These are phyloP conservation scores for Panaeolus cyanescens DNA, from an alignment of 768 basidiomycete genomes.

Conservation along the genomic window DNA sequence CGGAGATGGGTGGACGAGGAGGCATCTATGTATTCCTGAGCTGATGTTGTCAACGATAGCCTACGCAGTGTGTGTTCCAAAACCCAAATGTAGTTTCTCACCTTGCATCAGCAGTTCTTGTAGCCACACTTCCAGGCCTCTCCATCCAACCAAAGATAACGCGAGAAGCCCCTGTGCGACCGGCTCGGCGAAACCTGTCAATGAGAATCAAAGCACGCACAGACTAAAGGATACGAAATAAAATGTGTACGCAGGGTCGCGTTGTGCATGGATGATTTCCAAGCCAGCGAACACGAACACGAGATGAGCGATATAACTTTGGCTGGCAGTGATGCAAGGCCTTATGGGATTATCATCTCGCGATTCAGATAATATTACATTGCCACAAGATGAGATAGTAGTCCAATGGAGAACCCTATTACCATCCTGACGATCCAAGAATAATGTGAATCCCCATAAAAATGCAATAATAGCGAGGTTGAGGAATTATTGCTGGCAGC, in stretches of 20 bases:
- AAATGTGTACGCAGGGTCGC: slow-evolving; percentile 1
- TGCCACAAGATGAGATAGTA: slow-evolving; percentile 3
- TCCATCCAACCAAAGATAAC: neutral
- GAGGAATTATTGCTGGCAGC: neutral
- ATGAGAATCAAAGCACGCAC: neutral
- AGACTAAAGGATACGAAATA: slow-evolving; percentile 1
- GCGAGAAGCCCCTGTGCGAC: slow-evolving; percentile 4
- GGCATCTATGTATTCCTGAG: neutral
- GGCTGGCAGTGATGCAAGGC: slow-evolving; percentile 1
- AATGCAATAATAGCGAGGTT: neutral
- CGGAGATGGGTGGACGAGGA: neutral
- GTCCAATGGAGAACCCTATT: slow-evolving; percentile 2
- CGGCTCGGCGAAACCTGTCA: slow-evolving; percentile 4
- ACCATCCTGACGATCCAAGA: slow-evolving; percentile 2
- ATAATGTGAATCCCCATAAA: neutral
- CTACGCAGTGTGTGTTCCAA: neutral
- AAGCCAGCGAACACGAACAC: slow-evolving; percentile 1
- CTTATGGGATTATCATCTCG: slow-evolving; percentile 2
- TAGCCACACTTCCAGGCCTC: neutral
- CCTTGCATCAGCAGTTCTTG: neutral
- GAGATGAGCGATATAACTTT: slow-evolving; percentile 1
- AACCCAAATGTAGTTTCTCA: slow-evolving; percentile 1
- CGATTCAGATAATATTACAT: slow-evolving; percentile 3
- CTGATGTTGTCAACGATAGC: neutral
- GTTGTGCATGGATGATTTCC: neutral